phyloP scores from a whole-genome alignment of 805 yeast species.

The Osmozyma mogii region DNA sequence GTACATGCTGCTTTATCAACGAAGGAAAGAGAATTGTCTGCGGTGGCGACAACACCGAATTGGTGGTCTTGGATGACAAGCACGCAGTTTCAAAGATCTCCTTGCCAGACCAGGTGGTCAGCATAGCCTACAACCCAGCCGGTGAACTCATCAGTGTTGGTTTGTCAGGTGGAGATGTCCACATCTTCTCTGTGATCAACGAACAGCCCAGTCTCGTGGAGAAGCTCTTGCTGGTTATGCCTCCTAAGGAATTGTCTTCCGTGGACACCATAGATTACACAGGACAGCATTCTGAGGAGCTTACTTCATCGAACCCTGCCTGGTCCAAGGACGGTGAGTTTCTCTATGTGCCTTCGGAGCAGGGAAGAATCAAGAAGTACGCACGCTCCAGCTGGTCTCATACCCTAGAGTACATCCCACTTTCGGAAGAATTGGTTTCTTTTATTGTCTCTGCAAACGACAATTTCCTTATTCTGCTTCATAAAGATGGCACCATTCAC shows the following conservation, averaged over 20 bases:
- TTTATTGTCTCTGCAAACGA: constrained; percentile 59
- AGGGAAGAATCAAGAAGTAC: constrained; percentile 39
- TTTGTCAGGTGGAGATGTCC: constrained; percentile 51
- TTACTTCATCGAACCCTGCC: constrained; percentile 45
- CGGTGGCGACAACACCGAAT: constrained; percentile 62
- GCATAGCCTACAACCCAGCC: constrained; percentile 46
- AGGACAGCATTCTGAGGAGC: constrained; percentile 37
- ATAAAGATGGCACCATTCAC: constrained; percentile 40
- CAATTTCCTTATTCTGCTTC: constrained; percentile 50
- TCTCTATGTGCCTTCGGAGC: constrained; percentile 59
- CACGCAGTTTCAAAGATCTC: constrained; percentile 24
- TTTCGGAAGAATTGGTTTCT: constrained; percentile 24
- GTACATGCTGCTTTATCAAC: constrained; percentile 52
- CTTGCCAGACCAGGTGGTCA: constrained; percentile 48
- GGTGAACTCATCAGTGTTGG: constrained; percentile 53
- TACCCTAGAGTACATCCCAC: constrained; percentile 1
- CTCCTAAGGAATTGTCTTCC: constrained; percentile 25
- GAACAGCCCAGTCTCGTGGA: constrained; percentile 46
- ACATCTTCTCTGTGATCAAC: constrained; percentile 47
- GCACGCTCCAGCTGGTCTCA: constrained; percentile 31
- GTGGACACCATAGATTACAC: constrained; percentile 28
- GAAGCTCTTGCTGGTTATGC: constrained; percentile 35
- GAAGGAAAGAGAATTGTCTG: constrained; percentile 49
- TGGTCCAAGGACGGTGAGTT: constrained; percentile 69
- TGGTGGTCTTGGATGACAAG: constrained; percentile 39